Evolutionary conservation across 768 basidiomycete species (phyloP), one percentile per base, ranked within the genome.

Genomic region (Boletellus emodensis): DNA sequence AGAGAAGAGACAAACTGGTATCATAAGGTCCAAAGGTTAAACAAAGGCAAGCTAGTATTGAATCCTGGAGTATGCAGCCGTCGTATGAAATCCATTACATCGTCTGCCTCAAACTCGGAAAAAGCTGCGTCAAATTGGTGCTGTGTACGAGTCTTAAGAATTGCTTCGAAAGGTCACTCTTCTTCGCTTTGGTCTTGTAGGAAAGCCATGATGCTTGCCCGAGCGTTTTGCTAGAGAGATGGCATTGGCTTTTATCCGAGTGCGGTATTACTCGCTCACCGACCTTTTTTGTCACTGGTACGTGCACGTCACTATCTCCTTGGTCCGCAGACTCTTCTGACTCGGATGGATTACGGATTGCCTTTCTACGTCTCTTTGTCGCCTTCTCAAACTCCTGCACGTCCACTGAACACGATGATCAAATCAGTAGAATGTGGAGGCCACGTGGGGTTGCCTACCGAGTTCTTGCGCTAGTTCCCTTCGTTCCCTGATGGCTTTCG

Each of bases 381-480:
- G 78, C 72, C 56, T 77, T 71, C 51, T 82, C 85, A 51, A 90
- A 92, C 44, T 78, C 74, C 54, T 82, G 71, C 17, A 92, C 88
- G 54, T 91, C 90, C 76, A 83, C 90, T 90, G 64, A 42, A 36
- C 28, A 20, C 13, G 26, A 39, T 6, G 12, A 36, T 47, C 30
- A 6, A 44, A 26, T 46, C 34, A 6, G 30, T 30, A 11, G 30
- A 7, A 47, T 24, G 13, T 47, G 38, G 6, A 35, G 17, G 3
- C 10, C 8, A 14, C 14, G 32, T 44, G 18, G 18, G 20, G 17
- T 20, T 20, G 74, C 81, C 30, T 56, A 94, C 91, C 78, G 17
- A 93, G 75, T 61, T 94, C 90, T 52, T 89, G 74, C 20, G 80
- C 85, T 6, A 91, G 64, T 63, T 94, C 94, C 40, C 90, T 74